phyloP scores from a whole-genome alignment of 225 moss, liverwort and hornwort genomes.

The Physcomitrellopsis africana region DNA sequence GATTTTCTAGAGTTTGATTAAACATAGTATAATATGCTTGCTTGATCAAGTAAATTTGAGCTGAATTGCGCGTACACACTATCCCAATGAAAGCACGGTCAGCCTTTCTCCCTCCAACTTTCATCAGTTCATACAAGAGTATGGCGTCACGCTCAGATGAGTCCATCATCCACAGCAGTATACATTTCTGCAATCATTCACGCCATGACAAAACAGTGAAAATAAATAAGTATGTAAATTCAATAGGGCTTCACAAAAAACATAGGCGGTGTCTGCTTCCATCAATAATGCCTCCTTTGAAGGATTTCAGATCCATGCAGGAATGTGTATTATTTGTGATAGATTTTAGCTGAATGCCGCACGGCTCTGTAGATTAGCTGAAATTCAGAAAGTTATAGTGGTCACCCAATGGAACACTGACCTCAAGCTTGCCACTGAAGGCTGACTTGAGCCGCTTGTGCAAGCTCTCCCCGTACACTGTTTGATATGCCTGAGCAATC shows the following conservation, averaged over 20 bases:
- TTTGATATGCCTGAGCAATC: slow-evolving; percentile 61
- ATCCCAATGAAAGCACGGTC: slow-evolving; percentile 60
- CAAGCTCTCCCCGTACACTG: slow-evolving; percentile 61
- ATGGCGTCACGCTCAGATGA: slow-evolving; percentile 61
- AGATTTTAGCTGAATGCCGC: neutral
- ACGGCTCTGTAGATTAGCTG: neutral
- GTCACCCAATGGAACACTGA: slow-evolving; percentile 15
- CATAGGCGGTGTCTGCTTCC: neutral
- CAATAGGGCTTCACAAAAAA: too few relatives aligned
- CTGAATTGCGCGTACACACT: slow-evolving; percentile 52
- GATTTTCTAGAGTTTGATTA: slow-evolving; percentile 64
- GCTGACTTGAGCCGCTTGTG: slow-evolving; percentile 61
- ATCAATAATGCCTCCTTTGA: neutral
- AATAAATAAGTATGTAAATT: neutral
- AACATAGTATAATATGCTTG: slow-evolving; percentile 71
- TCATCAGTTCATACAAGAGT: slow-evolving; percentile 55
- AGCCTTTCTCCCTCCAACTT: slow-evolving; percentile 55
- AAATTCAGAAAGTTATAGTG: neutral
- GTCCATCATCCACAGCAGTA: slow-evolving; percentile 76
- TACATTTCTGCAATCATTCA: slow-evolving; percentile 47
- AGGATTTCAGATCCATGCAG: neutral
- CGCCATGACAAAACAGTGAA: slow-evolving; percentile 13
- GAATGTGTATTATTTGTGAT: neutral
- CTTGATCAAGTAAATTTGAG: slow-evolving; percentile 67
- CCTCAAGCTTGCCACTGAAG: slow-evolving; percentile 66